Conservation (phyloP, 805 yeast genomes). For the Ogataea methanolica region DNA sequence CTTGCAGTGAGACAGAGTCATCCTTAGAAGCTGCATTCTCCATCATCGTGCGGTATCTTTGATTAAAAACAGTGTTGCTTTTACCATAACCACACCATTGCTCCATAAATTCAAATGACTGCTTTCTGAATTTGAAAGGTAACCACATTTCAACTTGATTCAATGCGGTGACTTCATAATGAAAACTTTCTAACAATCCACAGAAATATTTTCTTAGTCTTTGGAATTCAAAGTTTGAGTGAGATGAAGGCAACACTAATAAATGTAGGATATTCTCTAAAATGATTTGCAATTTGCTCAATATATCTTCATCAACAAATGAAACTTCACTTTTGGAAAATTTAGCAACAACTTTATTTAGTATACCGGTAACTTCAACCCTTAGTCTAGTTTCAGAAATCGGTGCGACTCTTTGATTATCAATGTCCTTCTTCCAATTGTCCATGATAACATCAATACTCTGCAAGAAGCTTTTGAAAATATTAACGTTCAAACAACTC, state of each 20-base stretch:
- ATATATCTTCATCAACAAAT: constrained; percentile 62
- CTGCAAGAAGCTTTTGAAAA: constrained; percentile 77
- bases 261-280: constrained; percentile 60
- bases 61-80: constrained; percentile 51
- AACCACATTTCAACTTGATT: constrained; percentile 52
- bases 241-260: constrained; percentile 48
- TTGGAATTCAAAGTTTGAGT: constrained; percentile 66
- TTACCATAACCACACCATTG: constrained; percentile 96
- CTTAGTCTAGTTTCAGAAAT: constrained; percentile 36
- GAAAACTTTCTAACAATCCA: constrained; percentile 74
- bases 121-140: constrained; percentile 82
- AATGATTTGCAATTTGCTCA: constrained; percentile 57
- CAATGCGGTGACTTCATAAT: constrained; percentile 44
- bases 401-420: constrained; percentile 24
- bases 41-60: constrained; percentile 59
- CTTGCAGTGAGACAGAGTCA: constrained; percentile 50
- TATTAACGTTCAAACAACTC: constrained; percentile 85
- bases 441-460: constrained; percentile 59
- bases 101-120: constrained; percentile 75
- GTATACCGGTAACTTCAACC: constrained; percentile 73
- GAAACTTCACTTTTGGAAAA: constrained; percentile 49
- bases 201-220: constrained; percentile 78
- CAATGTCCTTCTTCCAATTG: constrained; percentile 48
- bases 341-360: constrained; percentile 62
- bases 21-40: constrained; percentile 32